Conservation (phyloP, 1,139 yeast genomes). For the Pichiaceae sp. region DNA sequence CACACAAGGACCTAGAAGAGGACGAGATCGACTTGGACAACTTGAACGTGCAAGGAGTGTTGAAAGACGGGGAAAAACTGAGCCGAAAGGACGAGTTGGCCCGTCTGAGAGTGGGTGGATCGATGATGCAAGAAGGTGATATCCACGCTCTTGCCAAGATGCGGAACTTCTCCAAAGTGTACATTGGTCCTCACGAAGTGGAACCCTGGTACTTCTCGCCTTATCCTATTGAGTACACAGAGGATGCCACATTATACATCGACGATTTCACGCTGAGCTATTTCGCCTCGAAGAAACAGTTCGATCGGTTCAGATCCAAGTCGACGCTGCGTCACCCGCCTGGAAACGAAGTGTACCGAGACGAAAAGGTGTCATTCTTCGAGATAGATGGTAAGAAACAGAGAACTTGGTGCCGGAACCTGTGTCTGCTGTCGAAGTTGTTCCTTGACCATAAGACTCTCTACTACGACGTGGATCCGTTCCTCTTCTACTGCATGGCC, state of each 20-base stretch:
- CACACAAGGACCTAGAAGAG: conserved; percentile 22
- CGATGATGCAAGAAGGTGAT: conserved; percentile 73
- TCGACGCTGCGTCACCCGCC: conserved; percentile 93
- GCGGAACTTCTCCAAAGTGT: conserved; percentile 66
- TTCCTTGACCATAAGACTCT: conserved; percentile 92
- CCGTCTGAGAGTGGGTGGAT: conserved; percentile 84
- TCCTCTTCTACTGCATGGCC: conserved; percentile 92
- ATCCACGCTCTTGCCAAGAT: conserved; percentile 84
- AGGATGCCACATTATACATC: conserved; percentile 78
- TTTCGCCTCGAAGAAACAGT: conserved; percentile 84
- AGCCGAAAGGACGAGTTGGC: conserved; percentile 89
- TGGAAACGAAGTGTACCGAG: conserved; percentile 94
- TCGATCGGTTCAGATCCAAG: conserved; percentile 81
- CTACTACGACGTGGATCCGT: conserved; percentile 96
- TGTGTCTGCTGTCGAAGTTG: conserved; percentile 79
- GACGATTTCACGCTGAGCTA: conserved; percentile 88
- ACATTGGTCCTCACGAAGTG: conserved; percentile 83
- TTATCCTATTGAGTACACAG: conserved; percentile 89
- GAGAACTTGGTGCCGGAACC: conserved; percentile 92
- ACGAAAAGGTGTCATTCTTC: conserved; percentile 74
- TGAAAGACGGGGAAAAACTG: conserved; percentile 58
- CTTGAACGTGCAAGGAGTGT: conserved; percentile 74
- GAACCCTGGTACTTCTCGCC: conserved; percentile 99
- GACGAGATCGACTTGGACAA: conserved; percentile 84
- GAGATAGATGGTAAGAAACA: conserved; percentile 96